A percentile compares a stretch with the other conserved stretches of the same genome.
Evolutionary conservation across 2,329 filamentous ascomycete species (phyloP).

Genomic region (Mollisiaceae sp.): DNA sequence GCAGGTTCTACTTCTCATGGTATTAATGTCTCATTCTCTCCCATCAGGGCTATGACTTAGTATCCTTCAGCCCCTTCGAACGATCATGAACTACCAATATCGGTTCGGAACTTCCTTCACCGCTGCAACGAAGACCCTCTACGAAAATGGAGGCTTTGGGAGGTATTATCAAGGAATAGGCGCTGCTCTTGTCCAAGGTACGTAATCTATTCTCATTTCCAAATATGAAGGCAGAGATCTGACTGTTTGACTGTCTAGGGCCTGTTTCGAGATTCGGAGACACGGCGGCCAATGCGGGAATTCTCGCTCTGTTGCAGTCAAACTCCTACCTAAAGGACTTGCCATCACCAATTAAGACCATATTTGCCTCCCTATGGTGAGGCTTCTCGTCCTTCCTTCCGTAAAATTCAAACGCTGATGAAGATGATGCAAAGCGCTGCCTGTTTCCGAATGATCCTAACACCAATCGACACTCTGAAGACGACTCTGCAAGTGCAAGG

Average conservation of each 20-base stretch:
- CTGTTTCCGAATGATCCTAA: conserved; percentile 53
- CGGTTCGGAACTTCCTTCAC: conserved; percentile 51
- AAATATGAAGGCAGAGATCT: background rate
- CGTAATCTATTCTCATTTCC: background rate
- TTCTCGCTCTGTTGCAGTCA: conserved; percentile 53
- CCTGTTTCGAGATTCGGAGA: conserved; percentile 53
- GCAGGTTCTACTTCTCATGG: conserved; percentile 55
- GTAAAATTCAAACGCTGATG: background rate
- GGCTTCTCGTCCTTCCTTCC: background rate
- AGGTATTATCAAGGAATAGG: conserved; percentile 54
- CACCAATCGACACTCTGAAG: conserved; percentile 56
- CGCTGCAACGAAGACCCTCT: conserved; percentile 47
- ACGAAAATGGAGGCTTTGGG: conserved; percentile 48
- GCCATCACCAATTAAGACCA: conserved; percentile 50
- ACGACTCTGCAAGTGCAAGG: conserved; percentile 56
- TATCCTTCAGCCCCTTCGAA: conserved; percentile 53
- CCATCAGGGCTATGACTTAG: background rate
- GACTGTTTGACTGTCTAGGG: conserved; percentile 38
- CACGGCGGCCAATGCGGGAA: conserved; percentile 55
- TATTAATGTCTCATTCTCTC: conserved; percentile 29
- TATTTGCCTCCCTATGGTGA: conserved; percentile 54
- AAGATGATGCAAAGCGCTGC: conserved; percentile 46
- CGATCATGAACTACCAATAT: conserved; percentile 58
- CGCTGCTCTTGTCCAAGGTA: conserved; percentile 52
- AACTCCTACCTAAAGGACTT: conserved; percentile 51